Base-by-base conservation (phyloP, 371 early-diverging fungal species). In the Mucor sp. region DNA sequence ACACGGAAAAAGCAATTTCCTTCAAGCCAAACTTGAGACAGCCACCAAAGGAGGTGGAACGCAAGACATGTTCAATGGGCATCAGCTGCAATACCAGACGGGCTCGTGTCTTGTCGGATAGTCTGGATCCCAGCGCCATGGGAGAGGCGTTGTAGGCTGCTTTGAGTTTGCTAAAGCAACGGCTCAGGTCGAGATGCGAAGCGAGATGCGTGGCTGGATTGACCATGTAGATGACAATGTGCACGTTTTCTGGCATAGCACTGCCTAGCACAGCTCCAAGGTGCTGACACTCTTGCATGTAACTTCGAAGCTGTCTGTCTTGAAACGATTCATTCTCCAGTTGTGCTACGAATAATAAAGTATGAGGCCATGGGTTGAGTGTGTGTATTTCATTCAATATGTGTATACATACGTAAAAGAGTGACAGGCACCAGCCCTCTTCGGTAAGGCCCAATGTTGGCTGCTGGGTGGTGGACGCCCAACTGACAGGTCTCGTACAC, bases 211-310 rank as follows among this genome's bases (percentile, higher is more conserved):
- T 69, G 21, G 75, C 76, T 19, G 88, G 87, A 48, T 87, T 88
- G 28, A 89, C 70, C 67, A 89, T 75, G 67, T 89, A 89, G 23
- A 89, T 76, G 7, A 87, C 85, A 28, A 81, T 77, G 66, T 86
- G 76, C 12, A 82, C 57, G 48, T 72, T 69, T 27, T 79, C 76
- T 1, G 68, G 66, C 50, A 72, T 43, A 8, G 58, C 60, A 17
- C 59, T 74, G 7, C 81, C 82, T 15, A 87, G 62, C 1, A 78
- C 69, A 11, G 80, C 65, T 6, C 86, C 89, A 3, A 87, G 69
- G 21, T 74, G 72, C 63, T 83, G 80, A 60, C 86, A 85, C 25
- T 83, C 85, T 43, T 75, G 79, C 43, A 74, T 68, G 64, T 85
- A 85, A 58, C 87, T 87, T 27, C 80, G 72, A 23, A 84, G 58